Percentiles rank a stretch among this genome's conserved stretches.
phyloP scores from a whole-genome alignment of 208 protist genomes.

The Wallacemonas sp. region DNA sequence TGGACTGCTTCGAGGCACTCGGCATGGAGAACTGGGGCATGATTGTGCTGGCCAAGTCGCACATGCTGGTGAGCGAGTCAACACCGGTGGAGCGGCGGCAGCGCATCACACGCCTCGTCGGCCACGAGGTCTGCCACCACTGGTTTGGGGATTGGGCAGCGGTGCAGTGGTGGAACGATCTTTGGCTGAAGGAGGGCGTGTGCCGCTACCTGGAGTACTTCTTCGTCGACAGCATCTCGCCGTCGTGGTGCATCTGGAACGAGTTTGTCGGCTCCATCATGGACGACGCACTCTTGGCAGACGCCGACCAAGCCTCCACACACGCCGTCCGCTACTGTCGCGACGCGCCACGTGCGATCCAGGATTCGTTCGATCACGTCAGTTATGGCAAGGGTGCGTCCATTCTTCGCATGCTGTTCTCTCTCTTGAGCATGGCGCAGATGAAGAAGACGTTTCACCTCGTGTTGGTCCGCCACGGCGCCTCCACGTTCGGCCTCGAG shows the following conservation, averaged over 20 bases:
- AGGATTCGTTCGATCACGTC: constrained; percentile 52
- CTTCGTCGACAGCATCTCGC: constrained; percentile 71
- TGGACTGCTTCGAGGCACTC: constrained; percentile 35
- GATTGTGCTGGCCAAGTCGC: constrained; percentile 73
- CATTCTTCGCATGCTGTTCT: constrained; percentile 77
- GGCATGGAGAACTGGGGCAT: constrained; percentile 93
- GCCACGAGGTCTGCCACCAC: constrained; percentile 94
- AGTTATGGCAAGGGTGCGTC: constrained; percentile 80
- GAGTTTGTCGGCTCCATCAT: constrained; percentile 46
- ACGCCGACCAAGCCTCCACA: constrained; percentile 30
- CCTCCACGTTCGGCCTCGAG: constrained; percentile 18
- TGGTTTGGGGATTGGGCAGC: constrained; percentile 95
- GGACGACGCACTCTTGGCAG: constrained; percentile 35
- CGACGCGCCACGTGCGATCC: constrained; percentile 31
- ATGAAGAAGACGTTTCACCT: constrained; percentile 29
- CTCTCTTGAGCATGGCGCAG: constrained; percentile 24
- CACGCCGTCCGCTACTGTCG: constrained; percentile 47
- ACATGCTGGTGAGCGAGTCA: constrained; percentile 58
- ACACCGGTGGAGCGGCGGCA: constrained; percentile 64
- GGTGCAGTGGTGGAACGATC: constrained; percentile 93
- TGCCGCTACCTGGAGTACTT: constrained; percentile 93
- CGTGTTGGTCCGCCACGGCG: constrained; percentile 35
- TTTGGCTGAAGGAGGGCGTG: constrained; percentile 98
- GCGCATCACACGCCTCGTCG: constrained; percentile 85
- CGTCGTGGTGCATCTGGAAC: constrained; percentile 82